Base-by-base conservation (phyloP, 2,329 filamentous ascomycete genomes). In the Hymenoscyphus fraxineus region DNA sequence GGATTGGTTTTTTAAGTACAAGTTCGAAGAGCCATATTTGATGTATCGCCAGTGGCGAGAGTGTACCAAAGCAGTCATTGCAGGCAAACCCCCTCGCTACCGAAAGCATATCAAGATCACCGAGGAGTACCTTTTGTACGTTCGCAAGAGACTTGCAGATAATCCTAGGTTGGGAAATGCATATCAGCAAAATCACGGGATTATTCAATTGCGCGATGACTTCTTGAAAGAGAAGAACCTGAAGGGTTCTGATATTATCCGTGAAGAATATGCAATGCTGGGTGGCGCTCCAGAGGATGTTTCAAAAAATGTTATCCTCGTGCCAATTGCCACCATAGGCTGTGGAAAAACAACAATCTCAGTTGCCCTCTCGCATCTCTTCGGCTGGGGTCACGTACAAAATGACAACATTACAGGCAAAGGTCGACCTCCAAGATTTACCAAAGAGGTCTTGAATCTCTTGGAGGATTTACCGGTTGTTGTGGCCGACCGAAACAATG, bases 1-100 rank as follows among this genome's bases (percentile, higher is more conserved):
- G n/a, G 93, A 99, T 76, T 99, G 95, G 95, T 99, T 99, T 78
- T 99, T 99, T 88, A 99, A 99, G 78, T 99, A 93, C 85, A 99
- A 99, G 80, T 99, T 99, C 66, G 95, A 99, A 74, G 95, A 99
- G 79, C 95, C 95, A 0, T 99, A 99, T 75, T 81, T 99, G 66
- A 96, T 99, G 92, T 99, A 98, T 78, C 88, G 95, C 31, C 95
- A 99, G 79, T 99, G 95, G 95, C 88, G 95, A 67, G 95, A 99
- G 79, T 96, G 91, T 75, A 99, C 95, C 54, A 98, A 97, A 77
- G 85, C 91, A 5, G 78, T 98, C 64, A 97, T 99, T 70, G 74
- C 83, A 1, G 90, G 90, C 15, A 90, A 86, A 71, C 79, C 85
- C 47, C 92, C 93, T 12, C 90, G 84, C 69, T 90, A 85, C 80